A percentile compares a stretch with the other conserved stretches of the same genome.
phyloP scores from a whole-genome alignment of 108 stramenopile genomes.

The Seminavis robusta region DNA sequence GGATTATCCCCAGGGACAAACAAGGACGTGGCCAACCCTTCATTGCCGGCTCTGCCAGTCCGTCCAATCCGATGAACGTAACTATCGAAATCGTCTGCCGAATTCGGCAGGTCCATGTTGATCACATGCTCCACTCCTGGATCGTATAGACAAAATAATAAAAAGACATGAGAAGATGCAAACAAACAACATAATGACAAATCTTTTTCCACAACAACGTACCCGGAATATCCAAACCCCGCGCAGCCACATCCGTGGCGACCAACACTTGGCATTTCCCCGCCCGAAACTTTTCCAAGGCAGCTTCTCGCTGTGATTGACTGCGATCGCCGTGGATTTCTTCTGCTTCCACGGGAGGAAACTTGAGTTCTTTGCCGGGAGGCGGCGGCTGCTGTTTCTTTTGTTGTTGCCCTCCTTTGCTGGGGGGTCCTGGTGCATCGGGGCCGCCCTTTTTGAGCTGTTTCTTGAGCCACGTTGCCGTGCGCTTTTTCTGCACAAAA shows the following conservation, averaged over 20 bases:
- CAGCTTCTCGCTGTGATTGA: constrained; percentile 95
- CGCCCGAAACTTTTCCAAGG: constrained; percentile 79
- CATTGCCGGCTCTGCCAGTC: constrained; percentile 96
- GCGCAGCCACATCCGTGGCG: constrained; percentile 97
- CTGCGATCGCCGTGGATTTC: constrained; percentile 95
- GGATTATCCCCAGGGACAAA: too few relatives aligned
- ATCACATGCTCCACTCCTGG: constrained; percentile 95
- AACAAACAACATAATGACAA: too few relatives aligned
- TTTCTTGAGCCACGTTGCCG: constrained; percentile 58
- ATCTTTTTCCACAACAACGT: too few relatives aligned
- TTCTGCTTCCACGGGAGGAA: constrained; percentile 61
- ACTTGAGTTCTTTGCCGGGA: constrained; percentile 67
- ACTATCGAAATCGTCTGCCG: constrained; percentile 90
- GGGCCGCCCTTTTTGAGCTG: constrained; percentile 86
- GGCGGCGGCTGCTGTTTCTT: constrained; percentile 15
- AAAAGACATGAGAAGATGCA: too few relatives aligned
- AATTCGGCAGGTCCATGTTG: constrained; percentile 92
- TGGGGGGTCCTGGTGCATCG: too few relatives aligned
- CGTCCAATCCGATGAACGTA: constrained; percentile 98
- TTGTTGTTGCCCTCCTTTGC: constrained; percentile 47
- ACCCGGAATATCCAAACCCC: constrained; percentile 96
- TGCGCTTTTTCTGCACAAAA: constrained; percentile 72
- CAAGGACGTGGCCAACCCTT: constrained; percentile 92
- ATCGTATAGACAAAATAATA: too few relatives aligned
- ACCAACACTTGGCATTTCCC: constrained; percentile 75